Evolutionary conservation across 768 basidiomycete species (phyloP).

Genomic region (Daedaleopsis sinensis): DNA sequence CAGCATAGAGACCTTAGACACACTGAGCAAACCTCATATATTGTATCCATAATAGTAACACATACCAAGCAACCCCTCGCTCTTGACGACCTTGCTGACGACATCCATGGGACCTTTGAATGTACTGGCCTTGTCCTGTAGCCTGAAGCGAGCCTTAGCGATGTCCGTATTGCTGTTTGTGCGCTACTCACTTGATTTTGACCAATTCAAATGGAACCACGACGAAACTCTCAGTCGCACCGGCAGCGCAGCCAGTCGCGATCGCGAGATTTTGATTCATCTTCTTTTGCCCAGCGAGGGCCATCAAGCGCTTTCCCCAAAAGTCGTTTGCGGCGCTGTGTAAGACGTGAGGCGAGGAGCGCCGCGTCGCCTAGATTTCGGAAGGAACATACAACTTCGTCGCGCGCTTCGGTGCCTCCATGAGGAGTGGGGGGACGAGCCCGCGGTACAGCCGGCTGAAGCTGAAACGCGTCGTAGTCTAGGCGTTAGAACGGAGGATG

Average conservation of each 20-base stretch:
- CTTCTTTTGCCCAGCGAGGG: conserved; percentile 65
- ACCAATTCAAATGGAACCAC: conserved; percentile 97
- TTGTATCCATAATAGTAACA: neutral
- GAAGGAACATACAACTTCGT: conserved; percentile 75
- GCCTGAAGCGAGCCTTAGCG: conserved; percentile 39
- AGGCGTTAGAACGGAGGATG: conserved; percentile 3
- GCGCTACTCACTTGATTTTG: conserved; percentile 68
- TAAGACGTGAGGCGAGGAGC: neutral
- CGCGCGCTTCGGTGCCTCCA: conserved; percentile 98
- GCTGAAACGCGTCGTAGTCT: conserved; percentile 40
- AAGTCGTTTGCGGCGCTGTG: conserved; percentile 85
- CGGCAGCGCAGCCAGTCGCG: conserved; percentile 90
- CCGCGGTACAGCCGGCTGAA: conserved; percentile 89
- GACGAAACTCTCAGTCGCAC: conserved; percentile 93
- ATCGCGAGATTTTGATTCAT: conserved; percentile 92
- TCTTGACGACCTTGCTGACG: conserved; percentile 73
- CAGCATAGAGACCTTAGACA: conserved; percentile 63
- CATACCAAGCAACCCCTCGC: conserved; percentile 76
- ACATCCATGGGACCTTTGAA: conserved; percentile 94
- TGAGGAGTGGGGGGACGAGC: conserved; percentile 90
- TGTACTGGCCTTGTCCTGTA: conserved; percentile 92
- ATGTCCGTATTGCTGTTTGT: neutral
- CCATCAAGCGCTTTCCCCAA: conserved; percentile 85
- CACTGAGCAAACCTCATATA: too few relatives aligned
- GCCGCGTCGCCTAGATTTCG: neutral